Base-by-base conservation (phyloP, 768 basidiomycete species). In the Asterophora lycoperdoides region DNA sequence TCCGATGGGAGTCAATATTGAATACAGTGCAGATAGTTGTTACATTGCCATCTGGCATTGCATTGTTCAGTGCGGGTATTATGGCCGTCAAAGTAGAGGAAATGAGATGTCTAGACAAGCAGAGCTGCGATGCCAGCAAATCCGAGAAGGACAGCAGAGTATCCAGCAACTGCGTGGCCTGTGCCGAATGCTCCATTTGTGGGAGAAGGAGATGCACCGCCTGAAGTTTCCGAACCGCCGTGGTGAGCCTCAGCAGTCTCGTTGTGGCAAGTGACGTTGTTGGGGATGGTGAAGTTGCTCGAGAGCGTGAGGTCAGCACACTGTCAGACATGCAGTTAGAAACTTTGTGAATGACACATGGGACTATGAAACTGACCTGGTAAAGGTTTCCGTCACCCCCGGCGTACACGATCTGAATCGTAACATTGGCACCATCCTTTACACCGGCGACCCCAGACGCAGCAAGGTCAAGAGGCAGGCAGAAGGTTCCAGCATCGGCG, bases 291-390 rank as follows among this genome's bases (percentile, higher is more conserved):
- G 47, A 67, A 70, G 63, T 68, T 76, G 10, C 68, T 71, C 34
- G 80, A 73, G 19, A 92, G 70, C 23, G 83, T 80, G 50, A 91
- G 67, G 64, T 91, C 90, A 36, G 89, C 75, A 62, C 88, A 91
- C 85, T 89, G 61, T 8, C 37, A 9, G 13, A 23, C 6, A 3
- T 23, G 23, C 29, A 35, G 14, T 54, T 68, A 7, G 34, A 65
- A 66, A 32, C 68, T 58, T 17, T 55, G 19, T 49, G 11, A 32
- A 32, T 37, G 34, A n/a, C 4, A 11, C 2, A 14, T 43, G 8
- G 14, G 19, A 40, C 20, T 19, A 40, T 36, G 4, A 20, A 15
- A 33, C 20, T n/a, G 4, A 80, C 84, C 75, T 88, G 84, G 66
- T 78, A 88, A 14, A 90, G 74, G 30, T 64, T 52, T 30, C 82